Evolutionary conservation across 805 yeast genomes (phyloP).

Genomic region (Nakazawaea laoshanensis): DNA sequence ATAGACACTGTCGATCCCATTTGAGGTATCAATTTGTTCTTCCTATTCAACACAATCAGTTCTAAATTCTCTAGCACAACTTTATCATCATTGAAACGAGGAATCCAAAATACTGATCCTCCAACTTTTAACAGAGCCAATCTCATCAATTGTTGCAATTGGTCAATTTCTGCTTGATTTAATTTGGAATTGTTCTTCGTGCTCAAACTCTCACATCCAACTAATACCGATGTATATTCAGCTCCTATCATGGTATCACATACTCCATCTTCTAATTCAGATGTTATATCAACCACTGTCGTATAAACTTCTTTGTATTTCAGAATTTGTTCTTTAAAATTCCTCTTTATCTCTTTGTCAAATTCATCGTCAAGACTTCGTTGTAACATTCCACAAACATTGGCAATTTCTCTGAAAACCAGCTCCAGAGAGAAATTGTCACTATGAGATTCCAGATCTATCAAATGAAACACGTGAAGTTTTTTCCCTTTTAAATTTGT

Average conservation of each 20-base stretch:
- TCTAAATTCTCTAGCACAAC: no score
- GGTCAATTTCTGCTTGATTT: slow-evolving; percentile 6
- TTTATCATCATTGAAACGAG: no score
- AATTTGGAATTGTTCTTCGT: background rate
- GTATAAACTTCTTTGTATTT: background rate
- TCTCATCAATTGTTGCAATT: slow-evolving; percentile 7
- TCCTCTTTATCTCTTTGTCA: background rate
- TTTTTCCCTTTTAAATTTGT: no score
- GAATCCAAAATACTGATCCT: slow-evolving; percentile 1
- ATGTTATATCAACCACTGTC: background rate
- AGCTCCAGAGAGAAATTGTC: slow-evolving; percentile 1
- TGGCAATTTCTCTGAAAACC: background rate
- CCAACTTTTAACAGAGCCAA: slow-evolving; percentile 6
- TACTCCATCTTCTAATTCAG: background rate
- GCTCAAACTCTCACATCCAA: slow-evolving; percentile 4
- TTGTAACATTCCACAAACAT: background rate
- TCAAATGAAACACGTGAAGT: slow-evolving; percentile 1
- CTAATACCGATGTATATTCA: slow-evolving; percentile 1
- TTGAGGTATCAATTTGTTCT: slow-evolving; percentile 1
- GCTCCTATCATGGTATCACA: slow-evolving; percentile 5
- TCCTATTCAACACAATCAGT: no score
- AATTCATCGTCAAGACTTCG: background rate
- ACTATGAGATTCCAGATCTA: slow-evolving; percentile 2
- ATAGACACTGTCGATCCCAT: slow-evolving; percentile 21
- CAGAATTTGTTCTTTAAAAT: background rate